These are phyloP conservation scores for Arthroderma uncinatum DNA, from an alignment of 2,329 filamentous ascomycete genomes.

Conservation along the genomic window DNA sequence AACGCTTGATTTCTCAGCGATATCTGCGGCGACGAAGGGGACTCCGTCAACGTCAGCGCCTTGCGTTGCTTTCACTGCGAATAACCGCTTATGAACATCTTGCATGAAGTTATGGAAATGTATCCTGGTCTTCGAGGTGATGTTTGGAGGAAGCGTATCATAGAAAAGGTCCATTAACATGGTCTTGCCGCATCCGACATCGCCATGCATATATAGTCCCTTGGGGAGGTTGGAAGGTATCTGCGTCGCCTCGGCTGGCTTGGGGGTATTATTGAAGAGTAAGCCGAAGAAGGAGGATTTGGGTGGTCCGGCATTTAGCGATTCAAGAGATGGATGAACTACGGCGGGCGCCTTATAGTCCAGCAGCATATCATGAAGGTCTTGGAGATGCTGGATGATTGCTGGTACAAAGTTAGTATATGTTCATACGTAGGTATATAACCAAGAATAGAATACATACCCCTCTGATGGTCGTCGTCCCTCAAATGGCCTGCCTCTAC, in stretches of 20 bases:
- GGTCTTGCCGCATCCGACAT: conserved; percentile 95
- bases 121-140: conserved; percentile 76
- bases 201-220: conserved; percentile 88
- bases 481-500: conserved; percentile 62
- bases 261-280: conserved; percentile 28
- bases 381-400: conserved; percentile 80
- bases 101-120: conserved; percentile 99
- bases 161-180: conserved; percentile 99
- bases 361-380: conserved; percentile 71
- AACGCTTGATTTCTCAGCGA: conserved; percentile 72
- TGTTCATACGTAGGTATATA: conserved; percentile 6
- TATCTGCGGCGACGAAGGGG: conserved; percentile 87
- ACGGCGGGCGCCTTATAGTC: conserved; percentile 64
- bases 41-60: conserved; percentile 84
- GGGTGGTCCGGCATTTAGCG: conserved; percentile 39
- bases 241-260: conserved; percentile 26
- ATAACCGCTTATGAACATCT: conserved; percentile 81
- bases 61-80: conserved; percentile 78
- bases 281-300: conserved; percentile 42
- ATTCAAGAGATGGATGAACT: conserved; percentile 64
- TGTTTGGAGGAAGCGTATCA: conserved; percentile 72
- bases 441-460: conserved; percentile 36
- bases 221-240: conserved; percentile 69
- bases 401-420: conserved; percentile 38
- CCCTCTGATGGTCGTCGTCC: conserved; percentile 85